Evolutionary conservation across 352 stramenopile species (phyloP), one percentile per base, ranked within the genome.

Genomic region (Poterioochromonas sp.): DNA sequence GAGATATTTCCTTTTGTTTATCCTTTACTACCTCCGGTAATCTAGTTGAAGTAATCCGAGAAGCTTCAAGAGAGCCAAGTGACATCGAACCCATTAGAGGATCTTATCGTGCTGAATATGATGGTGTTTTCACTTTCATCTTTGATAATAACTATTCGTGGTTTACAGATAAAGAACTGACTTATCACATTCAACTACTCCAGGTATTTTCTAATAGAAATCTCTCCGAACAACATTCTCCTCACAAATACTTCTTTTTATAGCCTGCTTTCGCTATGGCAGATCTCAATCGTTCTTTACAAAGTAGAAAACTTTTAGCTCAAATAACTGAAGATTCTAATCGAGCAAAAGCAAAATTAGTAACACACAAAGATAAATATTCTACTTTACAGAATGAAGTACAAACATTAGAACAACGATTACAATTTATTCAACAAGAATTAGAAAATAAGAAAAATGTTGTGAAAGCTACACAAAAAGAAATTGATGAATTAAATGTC

Each of bases 91-190:
- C 37, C 18, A 74, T 74, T 39, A 51, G 5, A 22, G 65, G 65
- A 40, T 58, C 65, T 35, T 74, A 40, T 39, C 5, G 53, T 8
- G 39, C 41, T 2, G n/a, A 74, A 11, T 54, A n/a, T 54, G 58
- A 60, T 78, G 63, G 58, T 12, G 15, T 63, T 5, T 73, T 73
- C 20, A 37, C 63, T 12, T 54, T 78, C 12, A 73, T 73, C 15
- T 78, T 51, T 60, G 58, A 73, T 58, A 73, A 73, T 40, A 26
- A 3, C n/a, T 78, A 41, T 41, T 73, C 58, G 39, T 78, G 58
- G 63, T 78, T 73, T 64, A 71, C 39, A n/a, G 37, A 51, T 37
- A 78, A 78, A 64, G 0, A n/a, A 11, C 39, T 73, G 8, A 64
- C 63, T 20, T 73, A 78, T 63, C 8, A 71, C 2, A 71, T 71